Evolutionary conservation across 352 stramenopile species (phyloP).

Genomic region (Aphanomyces cochlioides): DNA sequence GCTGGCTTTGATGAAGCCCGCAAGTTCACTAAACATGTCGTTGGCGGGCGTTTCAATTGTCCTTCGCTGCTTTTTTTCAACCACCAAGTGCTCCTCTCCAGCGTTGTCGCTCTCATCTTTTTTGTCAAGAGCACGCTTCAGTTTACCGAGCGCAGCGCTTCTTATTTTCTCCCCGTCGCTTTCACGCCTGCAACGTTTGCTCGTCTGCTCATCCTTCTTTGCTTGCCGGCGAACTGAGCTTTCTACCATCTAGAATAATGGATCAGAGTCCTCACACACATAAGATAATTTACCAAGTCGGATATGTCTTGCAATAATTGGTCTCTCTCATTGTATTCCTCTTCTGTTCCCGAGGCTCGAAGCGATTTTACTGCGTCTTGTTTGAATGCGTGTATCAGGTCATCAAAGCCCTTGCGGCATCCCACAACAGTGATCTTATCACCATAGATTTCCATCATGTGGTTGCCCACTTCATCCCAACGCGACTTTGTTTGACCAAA

Average conservation of each 20-base stretch:
- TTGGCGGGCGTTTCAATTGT: neutral
- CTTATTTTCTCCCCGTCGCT: neutral
- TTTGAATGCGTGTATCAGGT: constrained; percentile 8
- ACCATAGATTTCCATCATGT: neutral
- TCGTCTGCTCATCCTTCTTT: constrained; percentile 9
- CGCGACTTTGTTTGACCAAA: constrained; percentile 1
- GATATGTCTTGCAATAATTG: constrained; percentile 11
- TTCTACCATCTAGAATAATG: neutral
- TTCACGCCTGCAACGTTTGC: too few species aligned
- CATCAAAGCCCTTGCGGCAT: constrained; percentile 2
- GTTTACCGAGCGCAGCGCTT: neutral
- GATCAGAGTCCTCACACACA: neutral
- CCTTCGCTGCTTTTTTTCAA: neutral
- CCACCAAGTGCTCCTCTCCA: neutral
- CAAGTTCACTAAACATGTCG: neutral
- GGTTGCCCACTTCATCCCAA: neutral
- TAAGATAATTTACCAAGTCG: constrained; percentile 7
- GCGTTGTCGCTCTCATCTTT: neutral
- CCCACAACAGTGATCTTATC: neutral
- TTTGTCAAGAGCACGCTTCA: neutral
- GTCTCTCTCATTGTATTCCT: constrained; percentile 5
- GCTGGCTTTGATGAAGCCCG: neutral
- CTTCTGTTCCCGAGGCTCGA: constrained; percentile 4
- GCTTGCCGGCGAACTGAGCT: neutral
- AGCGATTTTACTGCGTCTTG: neutral